Conservation (phyloP, 352 stramenopile genomes). For the Hyphochytrium catenoides region DNA sequence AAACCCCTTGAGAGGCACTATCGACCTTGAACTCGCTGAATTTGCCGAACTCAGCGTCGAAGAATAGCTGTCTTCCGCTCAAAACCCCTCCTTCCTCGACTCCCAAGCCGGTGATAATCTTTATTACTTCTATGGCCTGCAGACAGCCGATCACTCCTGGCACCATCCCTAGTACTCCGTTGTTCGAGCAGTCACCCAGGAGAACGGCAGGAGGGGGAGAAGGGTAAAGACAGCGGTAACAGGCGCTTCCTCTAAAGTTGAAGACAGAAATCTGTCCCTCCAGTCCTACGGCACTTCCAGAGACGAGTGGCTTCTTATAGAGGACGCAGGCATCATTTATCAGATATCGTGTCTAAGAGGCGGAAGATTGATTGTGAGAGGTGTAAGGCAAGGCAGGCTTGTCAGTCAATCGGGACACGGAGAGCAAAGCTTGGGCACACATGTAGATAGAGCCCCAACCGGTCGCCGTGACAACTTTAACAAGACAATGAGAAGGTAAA, state of each 20-base stretch:
- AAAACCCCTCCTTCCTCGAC: constrained; percentile 16
- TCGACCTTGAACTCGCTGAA: constrained; percentile 34
- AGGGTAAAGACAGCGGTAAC: constrained; percentile 93
- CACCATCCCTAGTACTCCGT: constrained; percentile 85
- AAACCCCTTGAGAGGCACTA: constrained; percentile 11
- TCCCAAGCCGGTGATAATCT: constrained; percentile 41
- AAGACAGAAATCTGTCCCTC: constrained; percentile 93
- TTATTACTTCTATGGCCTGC: constrained; percentile 75
- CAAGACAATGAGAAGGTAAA: too few species aligned
- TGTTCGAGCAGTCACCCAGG: constrained; percentile 70
- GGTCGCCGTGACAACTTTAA: too few species aligned
- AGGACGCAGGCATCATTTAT: constrained; percentile 81
- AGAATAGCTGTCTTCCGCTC: constrained; percentile 33
- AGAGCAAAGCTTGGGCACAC: too few species aligned
- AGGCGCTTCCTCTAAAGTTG: constrained; percentile 47
- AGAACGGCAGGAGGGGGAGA: constrained; percentile 30
- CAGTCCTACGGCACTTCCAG: constrained; percentile 76
- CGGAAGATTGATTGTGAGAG: not conserved
- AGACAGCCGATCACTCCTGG: constrained; percentile 78
- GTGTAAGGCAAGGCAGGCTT: too few species aligned
- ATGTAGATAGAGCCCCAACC: too few species aligned
- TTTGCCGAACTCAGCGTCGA: constrained; percentile 41
- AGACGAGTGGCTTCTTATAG: constrained; percentile 59
- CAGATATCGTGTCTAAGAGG: constrained; percentile 67
- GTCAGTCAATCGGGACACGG: too few species aligned